Evolutionary conservation across 257 asterid genomes (phyloP), one percentile per base, ranked within the genome.

Genomic region (Penstemon barbatus): DNA sequence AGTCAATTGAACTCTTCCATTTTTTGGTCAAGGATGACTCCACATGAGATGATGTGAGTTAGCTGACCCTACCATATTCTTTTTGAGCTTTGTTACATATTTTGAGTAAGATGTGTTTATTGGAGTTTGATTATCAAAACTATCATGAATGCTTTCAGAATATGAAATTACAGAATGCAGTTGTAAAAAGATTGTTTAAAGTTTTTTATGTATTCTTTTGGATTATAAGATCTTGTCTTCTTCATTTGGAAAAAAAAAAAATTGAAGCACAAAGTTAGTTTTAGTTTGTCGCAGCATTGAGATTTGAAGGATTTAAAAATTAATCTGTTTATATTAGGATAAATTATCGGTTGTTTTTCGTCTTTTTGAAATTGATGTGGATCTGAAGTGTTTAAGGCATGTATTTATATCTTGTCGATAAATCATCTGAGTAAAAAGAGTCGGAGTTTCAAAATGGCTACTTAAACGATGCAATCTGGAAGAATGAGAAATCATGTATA

Each of bases 401-500:
- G 55, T 43, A 39, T 68, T 59, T 72, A 25, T 25, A 25, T 38
- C 12, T 8, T 38, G 63, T 25, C 33, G 46, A 25, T 44, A 5
- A 6, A 46, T 46, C 10, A 5, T 5, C 10, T 46, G 51, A 46
- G 11, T 46, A 3, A 46, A 46, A 7, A 46, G 10, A 43, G 12
- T 58, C 25, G 10, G 8, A 52, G 5, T 9, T 50, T 5, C 43
- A 19, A 40, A 58, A 15, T 54, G 44, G 40, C 33, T 25, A 25
- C 33, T 25, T 25, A 1, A 1, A 25, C 33, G 33, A 25, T 25
- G 33, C 33, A 25, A 25, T 25, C 33, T 25, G 37, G 71, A 11
- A 10, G 71, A 18, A 18, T 38, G 50, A 7, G 44, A 55, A 36
- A 25, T n/a, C 69, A 18, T 60, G 70, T 76, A 45, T 46, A 64